These are phyloP conservation scores for Triticum turgidum DNA, from an alignment of 176 grass and related monocot genomes.

Conservation along the genomic window DNA sequence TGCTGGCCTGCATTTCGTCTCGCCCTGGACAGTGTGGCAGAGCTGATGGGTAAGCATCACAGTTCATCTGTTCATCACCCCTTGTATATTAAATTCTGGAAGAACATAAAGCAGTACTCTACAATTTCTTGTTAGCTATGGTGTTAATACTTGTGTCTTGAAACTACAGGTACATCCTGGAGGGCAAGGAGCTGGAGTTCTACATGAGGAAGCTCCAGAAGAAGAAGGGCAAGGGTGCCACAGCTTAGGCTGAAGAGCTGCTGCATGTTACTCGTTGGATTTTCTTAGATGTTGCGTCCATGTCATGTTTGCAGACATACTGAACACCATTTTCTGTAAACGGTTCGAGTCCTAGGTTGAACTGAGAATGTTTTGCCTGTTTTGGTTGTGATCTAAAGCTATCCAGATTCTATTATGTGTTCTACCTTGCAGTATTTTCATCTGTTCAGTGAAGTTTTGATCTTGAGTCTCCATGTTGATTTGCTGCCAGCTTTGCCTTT, in stretches of 20 bases:
- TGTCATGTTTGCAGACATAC: slow-evolving; percentile 27
- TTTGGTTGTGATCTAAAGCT: not conserved
- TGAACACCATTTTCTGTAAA: slow-evolving; percentile 17
- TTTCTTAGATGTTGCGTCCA: slow-evolving; percentile 21
- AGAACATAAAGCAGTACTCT: not conserved
- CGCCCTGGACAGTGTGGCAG: slow-evolving; percentile 89
- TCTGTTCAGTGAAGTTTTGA: not conserved
- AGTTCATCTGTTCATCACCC: not conserved
- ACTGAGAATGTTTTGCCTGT: not conserved
- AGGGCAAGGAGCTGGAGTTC: slow-evolving; percentile 90
- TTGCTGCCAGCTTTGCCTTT: too few species aligned
- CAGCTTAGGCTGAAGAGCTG: slow-evolving; percentile 34
- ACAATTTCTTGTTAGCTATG: not conserved
- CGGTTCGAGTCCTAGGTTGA: slow-evolving; percentile 21
- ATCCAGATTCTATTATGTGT: not conserved
- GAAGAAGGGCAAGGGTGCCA: slow-evolving; percentile 86
- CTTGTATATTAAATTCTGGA: not conserved
- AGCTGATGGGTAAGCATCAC: slow-evolving; percentile 59
- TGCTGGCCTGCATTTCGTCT: slow-evolving; percentile 81
- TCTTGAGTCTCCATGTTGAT: too few species aligned
- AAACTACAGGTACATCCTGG: slow-evolving; percentile 66
- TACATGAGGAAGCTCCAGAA: slow-evolving; percentile 90
- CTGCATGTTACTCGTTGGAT: slow-evolving; percentile 1
- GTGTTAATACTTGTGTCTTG: not conserved
- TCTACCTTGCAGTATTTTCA: not conserved